phyloP scores from a whole-genome alignment of 140 eudicot genomes.

The Erigeron philadelphicus region DNA sequence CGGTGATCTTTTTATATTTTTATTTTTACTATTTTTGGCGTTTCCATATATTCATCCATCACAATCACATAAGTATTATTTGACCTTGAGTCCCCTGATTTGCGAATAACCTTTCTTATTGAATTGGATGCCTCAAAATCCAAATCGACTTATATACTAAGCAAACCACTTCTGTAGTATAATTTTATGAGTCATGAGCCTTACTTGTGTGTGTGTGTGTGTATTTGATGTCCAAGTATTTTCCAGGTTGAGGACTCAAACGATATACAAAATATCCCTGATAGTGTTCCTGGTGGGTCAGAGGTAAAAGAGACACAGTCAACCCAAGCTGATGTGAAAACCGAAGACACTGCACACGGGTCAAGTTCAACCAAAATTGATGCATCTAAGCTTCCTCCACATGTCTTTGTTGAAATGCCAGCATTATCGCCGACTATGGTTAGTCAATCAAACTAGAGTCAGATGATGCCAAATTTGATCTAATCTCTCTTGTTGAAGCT shows the following conservation, averaged over 20 bases:
- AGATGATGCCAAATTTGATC: constrained; percentile 15
- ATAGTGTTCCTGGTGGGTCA: constrained; percentile 45
- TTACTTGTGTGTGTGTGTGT: too few relatives aligned
- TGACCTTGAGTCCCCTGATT: not conserved
- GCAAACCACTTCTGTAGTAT: not conserved
- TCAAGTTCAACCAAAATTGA: constrained; percentile 47
- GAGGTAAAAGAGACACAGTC: constrained; percentile 49
- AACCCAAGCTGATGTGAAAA: constrained; percentile 30
- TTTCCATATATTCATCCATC: not conserved
- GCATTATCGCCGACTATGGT: constrained; percentile 99
- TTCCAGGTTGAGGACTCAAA: constrained; percentile 70
- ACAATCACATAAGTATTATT: not conserved
- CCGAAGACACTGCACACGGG: constrained; percentile 35
- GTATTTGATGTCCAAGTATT: constrained; percentile 9
- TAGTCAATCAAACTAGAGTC: constrained; percentile 22
- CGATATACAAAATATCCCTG: constrained; percentile 66
- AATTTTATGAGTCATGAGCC: not conserved
- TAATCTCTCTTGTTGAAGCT: constrained; percentile 20
- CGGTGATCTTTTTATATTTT: constrained; percentile 41
- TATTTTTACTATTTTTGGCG: constrained; percentile 10
- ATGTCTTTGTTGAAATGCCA: constrained; percentile 73
- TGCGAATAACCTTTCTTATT: not conserved
- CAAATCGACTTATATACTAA: not conserved
- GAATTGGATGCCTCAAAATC: not conserved
- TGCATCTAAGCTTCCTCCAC: constrained; percentile 82